Base-by-base conservation (phyloP, 306 rosid genomes). In the Fagus crenata region DNA sequence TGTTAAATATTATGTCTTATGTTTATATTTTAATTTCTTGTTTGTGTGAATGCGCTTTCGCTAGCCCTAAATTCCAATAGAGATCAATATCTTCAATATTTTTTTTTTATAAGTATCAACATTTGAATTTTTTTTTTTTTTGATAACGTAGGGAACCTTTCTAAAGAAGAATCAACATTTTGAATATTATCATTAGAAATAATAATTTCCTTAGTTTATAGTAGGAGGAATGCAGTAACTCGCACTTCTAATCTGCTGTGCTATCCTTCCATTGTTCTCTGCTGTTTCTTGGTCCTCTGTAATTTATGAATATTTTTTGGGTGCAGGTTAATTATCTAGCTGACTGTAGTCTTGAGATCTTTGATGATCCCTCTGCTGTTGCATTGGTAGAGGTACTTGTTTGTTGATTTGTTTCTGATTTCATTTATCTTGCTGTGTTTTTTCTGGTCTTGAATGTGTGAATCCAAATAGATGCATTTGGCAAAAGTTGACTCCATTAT, bases 311-410 rank as follows among this genome's bases (percentile, higher is more conserved):
- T 54, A 31, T 75, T 74, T 1, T 77, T 75, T 83, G 81, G 76
- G 63, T 77, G 83, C 90, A 93, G 96, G 83, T 92, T 78, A 94
- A 94, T 87, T 94, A 92, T 77, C 83, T 88, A 65, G 91, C 86
- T 53, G 98, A 94, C 84, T 94, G 96, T 72, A 95, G 98, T 79
- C 92, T 91, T 80, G 99, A 95, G 85, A 89, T 92, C 65, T 88
- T 89, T 51, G 97, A 95, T 35, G 99, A 95, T 87, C 99, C 99
- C 22, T 79, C 92, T 70, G 84, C 89, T 63, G 75, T 78, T 82
- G 97, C 97, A 67, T 76, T 90, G 71, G 15, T 87, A 73, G 93
- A 92, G 99, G 99, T 95, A 78, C 51, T 58, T 36, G 28, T 43
- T 81, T 73, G 37, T 69, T 77, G 31, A 15, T 77, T 49, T 15